phyloP scores from a whole-genome alignment of 2,329 filamentous ascomycete genomes.

The Teratosphaeria nubilosa region DNA sequence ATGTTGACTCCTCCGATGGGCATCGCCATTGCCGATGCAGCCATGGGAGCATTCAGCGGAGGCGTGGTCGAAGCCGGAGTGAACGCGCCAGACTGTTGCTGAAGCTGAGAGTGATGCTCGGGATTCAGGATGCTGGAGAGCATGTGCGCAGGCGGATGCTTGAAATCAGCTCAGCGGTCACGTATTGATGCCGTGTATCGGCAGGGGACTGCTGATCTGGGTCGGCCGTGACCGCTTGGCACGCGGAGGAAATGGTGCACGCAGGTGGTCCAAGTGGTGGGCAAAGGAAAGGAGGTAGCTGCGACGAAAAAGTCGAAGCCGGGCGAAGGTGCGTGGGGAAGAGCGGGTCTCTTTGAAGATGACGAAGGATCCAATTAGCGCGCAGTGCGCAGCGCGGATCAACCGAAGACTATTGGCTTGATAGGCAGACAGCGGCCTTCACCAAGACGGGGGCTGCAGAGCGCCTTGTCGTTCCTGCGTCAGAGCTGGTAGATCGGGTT shows the following conservation, averaged over 20 bases:
- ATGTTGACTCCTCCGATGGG: conserved; percentile 49
- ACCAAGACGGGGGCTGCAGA: not conserved
- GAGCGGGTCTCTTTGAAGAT: not conserved
- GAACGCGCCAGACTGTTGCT: conserved; percentile 7
- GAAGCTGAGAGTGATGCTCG: conserved; percentile 14
- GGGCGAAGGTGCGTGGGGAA: not conserved
- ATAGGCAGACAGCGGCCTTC: not conserved
- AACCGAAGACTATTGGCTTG: not conserved
- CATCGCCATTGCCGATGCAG: conserved; percentile 38
- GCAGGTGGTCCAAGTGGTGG: not conserved
- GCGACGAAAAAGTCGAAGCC: not conserved
- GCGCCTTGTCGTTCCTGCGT: not conserved
- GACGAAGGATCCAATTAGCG: not conserved
- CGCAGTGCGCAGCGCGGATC: not conserved
- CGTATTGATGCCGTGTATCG: not conserved
- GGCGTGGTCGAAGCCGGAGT: conserved; percentile 3
- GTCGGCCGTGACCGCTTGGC: not conserved
- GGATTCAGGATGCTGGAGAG: conserved; percentile 23
- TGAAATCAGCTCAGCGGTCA: not conserved
- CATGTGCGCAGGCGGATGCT: conserved; percentile 12
- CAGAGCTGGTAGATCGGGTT: not conserved
- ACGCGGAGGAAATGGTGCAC: not conserved
- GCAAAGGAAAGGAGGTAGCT: not conserved
- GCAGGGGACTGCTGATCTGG: not conserved
- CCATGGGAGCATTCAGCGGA: conserved; percentile 16